Percentiles rank a stretch among this genome's conserved stretches.
Evolutionary conservation across 176 grass and related monocot species (phyloP).

Genomic region (Hordeum marinum): DNA sequence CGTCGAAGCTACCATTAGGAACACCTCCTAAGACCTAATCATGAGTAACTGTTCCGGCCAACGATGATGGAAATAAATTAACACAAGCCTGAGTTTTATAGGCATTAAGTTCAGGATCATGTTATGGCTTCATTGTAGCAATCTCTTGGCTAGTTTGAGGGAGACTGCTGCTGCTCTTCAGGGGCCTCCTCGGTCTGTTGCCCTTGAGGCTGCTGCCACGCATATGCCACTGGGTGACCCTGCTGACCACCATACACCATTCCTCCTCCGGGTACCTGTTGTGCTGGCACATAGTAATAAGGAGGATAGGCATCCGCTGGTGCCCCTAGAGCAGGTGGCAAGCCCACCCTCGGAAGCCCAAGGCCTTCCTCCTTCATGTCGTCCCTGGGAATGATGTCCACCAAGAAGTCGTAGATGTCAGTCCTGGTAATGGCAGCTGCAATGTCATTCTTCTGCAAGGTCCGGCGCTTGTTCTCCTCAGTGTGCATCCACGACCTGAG

Average conservation of each 20-base stretch:
- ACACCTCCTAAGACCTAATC: slow-evolving; percentile 27
- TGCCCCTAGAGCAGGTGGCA: slow-evolving; percentile 37
- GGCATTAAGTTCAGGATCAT: slow-evolving; percentile 10
- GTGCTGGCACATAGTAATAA: slow-evolving; percentile 37
- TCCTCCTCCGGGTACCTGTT: slow-evolving; percentile 29
- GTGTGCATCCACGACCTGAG: slow-evolving; percentile 67
- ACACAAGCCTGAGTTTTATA: slow-evolving; percentile 28
- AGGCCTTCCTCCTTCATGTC: slow-evolving; percentile 58
- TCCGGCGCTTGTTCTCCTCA: slow-evolving; percentile 64
- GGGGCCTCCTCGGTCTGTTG: slow-evolving; percentile 31
- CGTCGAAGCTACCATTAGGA: slow-evolving; percentile 20
- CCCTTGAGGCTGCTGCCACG: slow-evolving; percentile 51
- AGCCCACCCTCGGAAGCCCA: slow-evolving; percentile 43
- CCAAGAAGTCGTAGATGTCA: slow-evolving; percentile 68
- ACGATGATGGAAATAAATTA: slow-evolving; percentile 21
- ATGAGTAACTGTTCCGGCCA: slow-evolving; percentile 23
- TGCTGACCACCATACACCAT: slow-evolving; percentile 48
- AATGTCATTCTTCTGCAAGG: slow-evolving; percentile 65
- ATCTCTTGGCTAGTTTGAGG: slow-evolving; percentile 28
- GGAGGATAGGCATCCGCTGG: slow-evolving; percentile 39
- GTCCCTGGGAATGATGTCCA: slow-evolving; percentile 64
- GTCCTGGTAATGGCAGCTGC: slow-evolving; percentile 59
- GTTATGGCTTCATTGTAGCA: slow-evolving; percentile 9
- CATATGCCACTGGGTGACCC: slow-evolving; percentile 34
- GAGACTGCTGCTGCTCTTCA: slow-evolving; percentile 31